Base-by-base conservation (phyloP, 441 rosid species). In the Corymbia citriodora region DNA sequence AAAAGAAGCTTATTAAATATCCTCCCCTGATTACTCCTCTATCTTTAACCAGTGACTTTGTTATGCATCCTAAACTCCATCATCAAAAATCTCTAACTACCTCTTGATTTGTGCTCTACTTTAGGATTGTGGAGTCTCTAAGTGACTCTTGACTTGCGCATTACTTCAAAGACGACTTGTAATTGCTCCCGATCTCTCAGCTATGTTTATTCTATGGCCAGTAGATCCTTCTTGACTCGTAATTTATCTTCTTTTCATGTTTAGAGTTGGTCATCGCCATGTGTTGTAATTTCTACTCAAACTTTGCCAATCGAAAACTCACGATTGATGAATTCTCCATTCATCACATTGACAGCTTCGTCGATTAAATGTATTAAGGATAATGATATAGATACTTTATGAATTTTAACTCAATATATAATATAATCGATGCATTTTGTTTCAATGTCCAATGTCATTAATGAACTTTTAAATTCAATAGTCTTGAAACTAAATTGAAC, bases 281-380 rank as follows among this genome's bases (percentile, higher is more conserved):
- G 7, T 18, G 2, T 68, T 45, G 8, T 65, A 65, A 29, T n/a
- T n/a, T 65, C 33, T 5, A 15, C 72, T 65, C 8, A 9, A 65
- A 65, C 36, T n/a, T 10, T 65, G 3, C n/a, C 6, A 1, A n/a
- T n/a, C 0, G 3, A 65, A 65, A 65, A n/a, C 10, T 65, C 36
- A n/a, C 33, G 1, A 65, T n/a, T 0, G 1, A 5, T 4, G 0
- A 16, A 31, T 16, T 65, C 40, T 65, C 33, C 33, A 65, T 65
- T 14, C 74, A 65, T 63, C 72, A 9, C 72, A 63, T 63, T 33
- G n/a, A 29, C 18, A 3, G 72, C 36, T 63, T n/a, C 68, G 13
- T 25, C 11, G 31, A 61, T 61, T n/a, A 61, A 61, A 27, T 61
- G 31, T 27, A 6, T 27, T 15, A 15, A 10, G 40, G 36, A n/a